Conservation (phyloP, 225 moss, liverwort and hornwort genomes). For the Bryum argenteum region DNA sequence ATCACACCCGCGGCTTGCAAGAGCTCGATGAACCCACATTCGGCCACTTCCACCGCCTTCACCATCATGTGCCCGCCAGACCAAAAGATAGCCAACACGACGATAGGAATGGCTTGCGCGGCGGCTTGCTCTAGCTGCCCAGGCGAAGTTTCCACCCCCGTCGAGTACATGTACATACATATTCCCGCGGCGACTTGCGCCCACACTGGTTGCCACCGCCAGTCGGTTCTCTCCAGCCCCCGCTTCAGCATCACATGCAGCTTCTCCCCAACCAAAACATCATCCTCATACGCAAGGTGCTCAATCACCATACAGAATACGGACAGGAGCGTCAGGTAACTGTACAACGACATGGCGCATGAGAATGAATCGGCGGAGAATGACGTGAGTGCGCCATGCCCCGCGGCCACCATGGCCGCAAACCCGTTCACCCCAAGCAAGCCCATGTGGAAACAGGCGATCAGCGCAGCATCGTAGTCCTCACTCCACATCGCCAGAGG, state of each 20-base stretch:
- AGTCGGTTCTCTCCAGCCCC: neutral
- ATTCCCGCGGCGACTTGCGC: conserved; percentile 26
- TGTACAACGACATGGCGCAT: conserved; percentile 29
- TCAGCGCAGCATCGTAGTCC: conserved; percentile 21
- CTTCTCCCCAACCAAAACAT: conserved; percentile 15
- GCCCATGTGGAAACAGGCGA: conserved; percentile 33
- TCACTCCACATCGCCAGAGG: conserved; percentile 37
- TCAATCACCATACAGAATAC: conserved; percentile 25
- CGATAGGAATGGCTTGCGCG: conserved; percentile 25
- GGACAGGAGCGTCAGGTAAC: conserved; percentile 26
- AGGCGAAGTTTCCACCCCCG: conserved; percentile 21
- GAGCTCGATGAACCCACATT: conserved; percentile 18
- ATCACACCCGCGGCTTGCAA: neutral
- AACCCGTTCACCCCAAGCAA: conserved; percentile 34
- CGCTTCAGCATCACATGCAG: conserved; percentile 1
- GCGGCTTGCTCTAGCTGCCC: conserved; percentile 27
- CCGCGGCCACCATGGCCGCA: conserved; percentile 26
- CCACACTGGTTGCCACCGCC: conserved; percentile 40
- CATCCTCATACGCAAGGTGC: conserved; percentile 28
- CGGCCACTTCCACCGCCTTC: conserved; percentile 14
- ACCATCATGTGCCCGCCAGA: conserved; percentile 24
- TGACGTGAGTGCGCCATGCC: conserved; percentile 18
- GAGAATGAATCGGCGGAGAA: conserved; percentile 24
- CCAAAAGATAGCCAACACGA: conserved; percentile 26
- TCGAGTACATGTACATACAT: conserved; percentile 35